Conservation (phyloP, 2,329 filamentous ascomycete species). For the Xylariaceae sp. region DNA sequence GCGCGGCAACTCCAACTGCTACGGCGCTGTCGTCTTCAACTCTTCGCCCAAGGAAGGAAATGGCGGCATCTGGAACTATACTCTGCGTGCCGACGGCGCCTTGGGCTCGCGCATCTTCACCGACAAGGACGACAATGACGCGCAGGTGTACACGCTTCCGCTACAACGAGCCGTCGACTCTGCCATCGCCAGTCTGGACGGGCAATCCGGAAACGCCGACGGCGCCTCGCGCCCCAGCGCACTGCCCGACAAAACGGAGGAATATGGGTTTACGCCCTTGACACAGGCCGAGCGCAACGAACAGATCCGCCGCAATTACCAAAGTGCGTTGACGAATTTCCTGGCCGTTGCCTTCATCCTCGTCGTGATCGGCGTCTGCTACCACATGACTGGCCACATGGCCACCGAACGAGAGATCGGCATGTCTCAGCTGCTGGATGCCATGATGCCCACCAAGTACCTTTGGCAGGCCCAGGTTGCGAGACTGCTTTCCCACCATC, state of each 20-base stretch:
- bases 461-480: conserved; percentile 73
- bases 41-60: conserved; percentile 68
- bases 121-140: conserved; percentile 62
- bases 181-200: conserved; percentile 57
- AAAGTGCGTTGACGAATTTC: conserved; percentile 67
- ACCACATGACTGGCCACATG: conserved; percentile 81
- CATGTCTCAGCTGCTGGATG: conserved; percentile 83
- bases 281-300: conserved; percentile 62
- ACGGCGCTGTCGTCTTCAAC: conserved; percentile 67
- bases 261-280: conserved; percentile 72
- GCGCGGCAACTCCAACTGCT: conserved; percentile 65
- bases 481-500: conserved; percentile 71
- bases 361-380: conserved; percentile 73
- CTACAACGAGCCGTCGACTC: conserved; percentile 73
- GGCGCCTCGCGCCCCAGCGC: conserved; percentile 27
- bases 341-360: conserved; percentile 75
- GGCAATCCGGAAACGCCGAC: neutral
- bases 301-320: conserved; percentile 63
- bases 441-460: conserved; percentile 76
- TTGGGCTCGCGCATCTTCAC: conserved; percentile 62
- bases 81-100: conserved; percentile 68
- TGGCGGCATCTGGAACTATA: conserved; percentile 76
- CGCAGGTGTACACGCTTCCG: conserved; percentile 71
- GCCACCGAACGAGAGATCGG: conserved; percentile 80
- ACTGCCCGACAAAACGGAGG: conserved; percentile 45